phyloP scores from a whole-genome alignment of 2,329 filamentous ascomycete genomes.

The Microsporum ferrugineum region DNA sequence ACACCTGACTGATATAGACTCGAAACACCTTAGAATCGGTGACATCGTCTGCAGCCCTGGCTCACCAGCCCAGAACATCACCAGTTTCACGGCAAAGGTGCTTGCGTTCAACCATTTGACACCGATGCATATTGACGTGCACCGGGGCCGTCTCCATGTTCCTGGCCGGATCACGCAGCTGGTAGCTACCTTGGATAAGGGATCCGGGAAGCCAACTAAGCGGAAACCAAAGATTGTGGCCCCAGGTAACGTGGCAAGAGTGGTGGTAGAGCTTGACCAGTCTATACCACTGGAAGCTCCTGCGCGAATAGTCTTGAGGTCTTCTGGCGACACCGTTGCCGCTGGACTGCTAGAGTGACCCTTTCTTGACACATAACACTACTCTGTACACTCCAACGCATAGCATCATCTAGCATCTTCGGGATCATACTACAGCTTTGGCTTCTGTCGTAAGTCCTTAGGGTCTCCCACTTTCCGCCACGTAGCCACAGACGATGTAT shows the following conservation, averaged over 20 bases:
- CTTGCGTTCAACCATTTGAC: slow-evolving; percentile 82
- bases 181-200: slow-evolving; percentile 65
- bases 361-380: not conserved
- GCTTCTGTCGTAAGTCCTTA: too few relatives aligned
- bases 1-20: slow-evolving; percentile 76
- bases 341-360: slow-evolving; percentile 67
- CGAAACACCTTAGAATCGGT: slow-evolving; percentile 67
- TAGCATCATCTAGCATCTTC: not conserved
- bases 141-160: slow-evolving; percentile 70
- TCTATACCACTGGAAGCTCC: slow-evolving; percentile 71
- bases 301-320: slow-evolving; percentile 67
- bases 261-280: slow-evolving; percentile 61
- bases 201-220: slow-evolving; percentile 61
- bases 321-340: slow-evolving; percentile 71
- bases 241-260: slow-evolving; percentile 63
- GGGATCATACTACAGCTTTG: too few relatives aligned
- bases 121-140: slow-evolving; percentile 81
- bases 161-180: slow-evolving; percentile 63
- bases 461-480: not conserved
- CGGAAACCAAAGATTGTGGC: slow-evolving; percentile 77
- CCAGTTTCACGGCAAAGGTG: slow-evolving; percentile 68
- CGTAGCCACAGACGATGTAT: too few relatives aligned
- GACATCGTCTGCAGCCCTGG: slow-evolving; percentile 71
- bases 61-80: slow-evolving; percentile 57
- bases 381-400: not conserved